A percentile compares a stretch with the other conserved stretches of the same genome.
phyloP scores from a whole-genome alignment of 129 eudicot species.

The Escallonia herrerae region DNA sequence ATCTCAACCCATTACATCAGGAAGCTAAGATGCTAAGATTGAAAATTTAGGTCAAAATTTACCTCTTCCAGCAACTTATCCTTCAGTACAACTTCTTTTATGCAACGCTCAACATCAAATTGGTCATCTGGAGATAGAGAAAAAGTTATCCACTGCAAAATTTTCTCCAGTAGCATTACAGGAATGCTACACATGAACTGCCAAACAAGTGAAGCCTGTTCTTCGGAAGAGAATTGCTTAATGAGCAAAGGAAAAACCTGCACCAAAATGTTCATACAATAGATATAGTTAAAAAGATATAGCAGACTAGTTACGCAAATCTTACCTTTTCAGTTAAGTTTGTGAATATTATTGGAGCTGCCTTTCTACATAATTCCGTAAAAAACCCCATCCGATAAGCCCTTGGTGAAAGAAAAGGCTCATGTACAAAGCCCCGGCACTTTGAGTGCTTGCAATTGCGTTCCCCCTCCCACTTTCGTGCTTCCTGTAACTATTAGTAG shows the following conservation, averaged over 20 bases:
- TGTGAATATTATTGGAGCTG: no score
- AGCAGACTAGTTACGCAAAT: no score
- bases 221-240: conserved; percentile 45
- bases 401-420: no score
- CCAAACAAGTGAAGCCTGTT: conserved; percentile 88
- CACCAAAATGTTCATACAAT: conserved; percentile 7
- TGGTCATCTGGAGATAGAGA: conserved; percentile 63
- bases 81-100: conserved; percentile 54
- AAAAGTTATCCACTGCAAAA: conserved; percentile 71
- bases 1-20: conserved; percentile 9
- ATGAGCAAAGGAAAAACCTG: conserved; percentile 85
- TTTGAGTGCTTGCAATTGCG: no score
- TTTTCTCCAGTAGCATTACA: conserved; percentile 58
- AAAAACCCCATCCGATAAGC: no score
- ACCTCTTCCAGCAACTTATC: conserved; percentile 76
- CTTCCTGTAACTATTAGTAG: no score
- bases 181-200: conserved; percentile 90
- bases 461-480: no score
- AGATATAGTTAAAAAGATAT: not conserved
- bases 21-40: conserved; percentile 8
- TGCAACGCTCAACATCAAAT: conserved; percentile 34
- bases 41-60: conserved; percentile 10
- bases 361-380: no score
- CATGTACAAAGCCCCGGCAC: no score
- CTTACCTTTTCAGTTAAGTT: no score